Evolutionary conservation across 306 rosid genomes (phyloP), one percentile per base, ranked within the genome.

Genomic region (Quercus robur): DNA sequence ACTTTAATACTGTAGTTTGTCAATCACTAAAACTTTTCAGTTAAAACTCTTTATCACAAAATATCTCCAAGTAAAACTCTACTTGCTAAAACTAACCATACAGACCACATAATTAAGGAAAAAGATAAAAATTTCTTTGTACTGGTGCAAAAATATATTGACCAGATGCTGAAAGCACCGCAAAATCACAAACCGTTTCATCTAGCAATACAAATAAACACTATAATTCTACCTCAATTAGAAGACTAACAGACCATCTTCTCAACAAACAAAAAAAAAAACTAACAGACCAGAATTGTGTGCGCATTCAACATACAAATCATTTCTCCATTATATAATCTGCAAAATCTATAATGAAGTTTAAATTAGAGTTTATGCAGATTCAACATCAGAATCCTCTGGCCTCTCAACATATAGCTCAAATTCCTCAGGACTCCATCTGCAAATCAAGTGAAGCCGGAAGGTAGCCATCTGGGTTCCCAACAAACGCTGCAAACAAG

Each of bases 401-500:
- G 90, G 90, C 20, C 96, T 90, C n/a, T 87, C 89, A 17, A 82
- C 78, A 76, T 86, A 91, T 26, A 87, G 88, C 61, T 91, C 94
- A 56, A 93, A 93, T 25, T 95, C 94, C 58, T 84, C 93, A 8
- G 91, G 88, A 28, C 86, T 83, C 97, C 99, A 95, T 83, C 98
- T 80, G 87, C 98, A 90, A 8, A 91, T 86, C 83, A 95, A 84
- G 83, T 87, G 77, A 12, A 95, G 92, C 20, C 86, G 87, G 82
- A 95, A 95, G 21, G 87, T 87, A 41, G 99, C 99, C 90, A 90
- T 91, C 88, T 87, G 89, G 77, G 77, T 83, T 74, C 91, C 98
- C 80, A 95, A 70, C 73, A 92, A 81, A 66, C 99, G 95, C 99
- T 95, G 91, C 63, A 57, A 30, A 78, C 19, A 80, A 77, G 44